Percentiles rank a stretch among this genome's conserved stretches.
phyloP scores from a whole-genome alignment of 768 basidiomycete species.

The Dendrothele bispora region DNA sequence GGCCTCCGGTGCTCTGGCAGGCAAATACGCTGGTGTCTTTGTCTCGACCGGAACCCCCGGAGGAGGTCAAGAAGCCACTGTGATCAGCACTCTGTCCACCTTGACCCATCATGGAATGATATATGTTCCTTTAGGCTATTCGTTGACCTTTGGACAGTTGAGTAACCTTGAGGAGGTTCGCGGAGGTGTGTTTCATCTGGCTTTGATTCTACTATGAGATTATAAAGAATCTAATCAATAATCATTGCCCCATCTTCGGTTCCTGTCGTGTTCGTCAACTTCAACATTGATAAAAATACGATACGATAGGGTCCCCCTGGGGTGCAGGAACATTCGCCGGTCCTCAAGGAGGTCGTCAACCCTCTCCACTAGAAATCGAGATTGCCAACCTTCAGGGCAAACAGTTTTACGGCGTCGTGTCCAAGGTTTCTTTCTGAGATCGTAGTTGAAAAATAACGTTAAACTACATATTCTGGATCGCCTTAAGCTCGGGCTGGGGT shows the following conservation, averaged over 20 bases:
- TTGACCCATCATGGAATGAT: slow-evolving; percentile 71
- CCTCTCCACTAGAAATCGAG: slow-evolving; percentile 54
- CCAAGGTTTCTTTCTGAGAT: no score
- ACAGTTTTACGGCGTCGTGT: no score
- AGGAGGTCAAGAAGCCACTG: slow-evolving; percentile 76
- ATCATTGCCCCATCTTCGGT: no score
- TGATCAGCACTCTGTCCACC: slow-evolving; percentile 50
- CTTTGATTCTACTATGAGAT: no score
- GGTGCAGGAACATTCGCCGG: slow-evolving; percentile 71
- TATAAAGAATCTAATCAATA: no score
- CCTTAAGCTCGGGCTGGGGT: no score
- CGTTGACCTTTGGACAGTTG: slow-evolving; percentile 39
- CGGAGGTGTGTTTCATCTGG: slow-evolving; percentile 51
- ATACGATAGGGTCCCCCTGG: slow-evolving; percentile 64
- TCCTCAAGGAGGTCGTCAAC: slow-evolving; percentile 57
- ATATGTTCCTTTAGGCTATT: slow-evolving; percentile 73
- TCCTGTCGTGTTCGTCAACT: neutral
- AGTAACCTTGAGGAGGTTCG: slow-evolving; percentile 47
- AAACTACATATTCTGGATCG: no score
- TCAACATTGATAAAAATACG: neutral
- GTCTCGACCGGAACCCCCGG: slow-evolving; percentile 69
- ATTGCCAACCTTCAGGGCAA: no score
- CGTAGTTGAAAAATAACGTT: no score
- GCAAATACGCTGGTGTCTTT: slow-evolving; percentile 77
- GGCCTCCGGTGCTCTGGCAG: slow-evolving; percentile 55